Conservation (phyloP, 108 stramenopile genomes). For the Pseudonitzschia multiseries region DNA sequence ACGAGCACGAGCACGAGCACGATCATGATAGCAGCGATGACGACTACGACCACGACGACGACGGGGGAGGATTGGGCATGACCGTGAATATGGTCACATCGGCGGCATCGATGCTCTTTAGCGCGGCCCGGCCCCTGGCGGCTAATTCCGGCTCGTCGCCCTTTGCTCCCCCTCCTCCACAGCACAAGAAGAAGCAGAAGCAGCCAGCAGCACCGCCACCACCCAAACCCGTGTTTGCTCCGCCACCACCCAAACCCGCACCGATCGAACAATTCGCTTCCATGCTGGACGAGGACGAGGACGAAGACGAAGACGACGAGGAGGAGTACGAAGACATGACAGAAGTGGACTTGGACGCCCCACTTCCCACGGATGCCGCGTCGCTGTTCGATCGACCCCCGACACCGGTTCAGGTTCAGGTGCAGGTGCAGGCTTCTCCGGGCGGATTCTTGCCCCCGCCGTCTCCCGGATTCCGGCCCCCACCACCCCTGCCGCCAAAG, state of each 20-base stretch:
- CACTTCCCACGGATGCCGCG: conserved; percentile 1
- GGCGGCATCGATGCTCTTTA: conserved; percentile 21
- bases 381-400: not conserved
- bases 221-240: not conserved
- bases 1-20: not conserved
- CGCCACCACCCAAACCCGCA: conserved; percentile 18
- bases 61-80: conserved; percentile 33
- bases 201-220: not conserved
- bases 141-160: not conserved
- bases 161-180: conserved; percentile 9
- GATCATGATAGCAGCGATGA: conserved; percentile 16
- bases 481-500: not conserved
- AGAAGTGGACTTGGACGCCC: not conserved
- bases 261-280: conserved; percentile 29
- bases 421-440: too few relatives aligned
- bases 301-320: not conserved
- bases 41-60: conserved; percentile 36
- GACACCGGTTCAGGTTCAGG: not conserved
- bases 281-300: conserved; percentile 22
- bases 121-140: not conserved
- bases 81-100: conserved; percentile 39
- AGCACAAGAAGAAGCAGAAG: not conserved
- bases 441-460: not conserved
- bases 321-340: conserved; percentile 11
- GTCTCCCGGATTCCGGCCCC: not conserved